Percentiles rank a stretch among this genome's conserved stretches.
These are phyloP conservation scores for Bassia scoparia DNA, from an alignment of 148 eudicot species.

Conservation along the genomic window DNA sequence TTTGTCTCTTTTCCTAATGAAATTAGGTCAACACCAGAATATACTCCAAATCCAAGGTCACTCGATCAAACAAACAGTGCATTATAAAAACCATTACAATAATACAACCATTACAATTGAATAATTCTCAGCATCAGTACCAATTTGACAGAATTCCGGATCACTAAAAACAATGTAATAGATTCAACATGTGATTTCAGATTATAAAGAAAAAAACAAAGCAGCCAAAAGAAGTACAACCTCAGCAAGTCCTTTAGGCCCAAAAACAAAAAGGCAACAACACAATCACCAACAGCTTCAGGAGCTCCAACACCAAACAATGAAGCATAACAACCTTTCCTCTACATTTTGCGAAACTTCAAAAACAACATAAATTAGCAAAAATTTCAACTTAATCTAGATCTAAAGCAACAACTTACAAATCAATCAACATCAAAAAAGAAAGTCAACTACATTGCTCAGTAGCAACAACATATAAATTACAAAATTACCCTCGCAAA, in stretches of 20 bases:
- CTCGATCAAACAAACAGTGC: background rate
- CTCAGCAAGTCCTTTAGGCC: conserved; percentile 98
- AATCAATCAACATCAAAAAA: background rate
- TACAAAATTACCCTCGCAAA: conserved; percentile 5
- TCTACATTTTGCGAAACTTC: conserved; percentile 49
- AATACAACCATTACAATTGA: background rate
- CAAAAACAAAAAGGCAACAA: conserved; percentile 92
- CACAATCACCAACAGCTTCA: conserved; percentile 91
- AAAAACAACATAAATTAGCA: too few relatives aligned
- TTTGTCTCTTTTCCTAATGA: background rate
- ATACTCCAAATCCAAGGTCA: background rate
- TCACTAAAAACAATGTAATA: background rate
- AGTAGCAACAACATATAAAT: background rate
- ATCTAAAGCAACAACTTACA: too few relatives aligned
- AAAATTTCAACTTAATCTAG: too few relatives aligned
- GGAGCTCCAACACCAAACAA: conserved; percentile 98
- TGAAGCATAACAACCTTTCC: conserved; percentile 77
- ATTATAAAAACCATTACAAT: conserved; percentile 1
- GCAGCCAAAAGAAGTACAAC: conserved; percentile 29
- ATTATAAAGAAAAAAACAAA: background rate
- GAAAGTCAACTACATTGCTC: conserved; percentile 3
- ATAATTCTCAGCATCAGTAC: background rate
- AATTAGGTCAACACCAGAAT: background rate
- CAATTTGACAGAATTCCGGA: too few relatives aligned
- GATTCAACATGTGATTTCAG: background rate